Conservation (phyloP, 257 asterid species). For the Prunella vulgaris region DNA sequence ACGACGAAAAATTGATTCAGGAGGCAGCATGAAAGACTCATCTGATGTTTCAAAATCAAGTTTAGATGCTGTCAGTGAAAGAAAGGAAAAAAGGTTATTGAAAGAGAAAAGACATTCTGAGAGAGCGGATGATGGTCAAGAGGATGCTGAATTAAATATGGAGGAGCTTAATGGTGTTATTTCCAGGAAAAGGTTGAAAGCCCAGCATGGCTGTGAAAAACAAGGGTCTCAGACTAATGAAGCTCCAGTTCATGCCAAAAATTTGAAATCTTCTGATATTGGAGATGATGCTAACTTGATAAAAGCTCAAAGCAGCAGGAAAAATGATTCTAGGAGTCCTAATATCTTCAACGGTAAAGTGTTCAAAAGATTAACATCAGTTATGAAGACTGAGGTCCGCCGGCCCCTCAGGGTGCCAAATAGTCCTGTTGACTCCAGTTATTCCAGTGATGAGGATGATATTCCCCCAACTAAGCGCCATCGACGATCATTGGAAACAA, state of each 20-base stretch:
- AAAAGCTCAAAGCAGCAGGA: conserved; percentile 32
- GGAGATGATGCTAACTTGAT: conserved; percentile 41
- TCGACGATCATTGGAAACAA: conserved; percentile 46
- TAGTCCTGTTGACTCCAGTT: conserved; percentile 30
- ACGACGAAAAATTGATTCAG: conserved; percentile 24
- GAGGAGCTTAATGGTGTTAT: conserved; percentile 32
- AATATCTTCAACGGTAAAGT: conserved; percentile 30
- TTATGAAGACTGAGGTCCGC: conserved; percentile 34
- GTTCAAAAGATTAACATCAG: conserved; percentile 28
- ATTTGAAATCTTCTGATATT: conserved; percentile 33
- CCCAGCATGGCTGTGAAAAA: conserved; percentile 43
- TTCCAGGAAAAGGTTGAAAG: conserved; percentile 39
- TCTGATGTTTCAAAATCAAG: too few species aligned
- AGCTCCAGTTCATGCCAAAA: conserved; percentile 12
- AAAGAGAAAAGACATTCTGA: conserved; percentile 37
- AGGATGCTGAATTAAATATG: conserved; percentile 29
- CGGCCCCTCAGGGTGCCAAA: conserved; percentile 27
- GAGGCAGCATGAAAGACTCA: conserved; percentile 4
- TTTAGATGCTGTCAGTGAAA: conserved; percentile 19
- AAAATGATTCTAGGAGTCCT: conserved; percentile 28
- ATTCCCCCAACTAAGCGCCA: conserved; percentile 69
- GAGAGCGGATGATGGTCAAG: conserved; percentile 25
- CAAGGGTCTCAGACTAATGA: conserved; percentile 28
- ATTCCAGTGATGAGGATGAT: conserved; percentile 57
- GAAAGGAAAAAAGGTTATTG: conserved; percentile 31